Evolutionary conservation across 1,139 yeast species (phyloP), one percentile per base, ranked within the genome.

Genomic region (Blastobotrys buckinghamii): DNA sequence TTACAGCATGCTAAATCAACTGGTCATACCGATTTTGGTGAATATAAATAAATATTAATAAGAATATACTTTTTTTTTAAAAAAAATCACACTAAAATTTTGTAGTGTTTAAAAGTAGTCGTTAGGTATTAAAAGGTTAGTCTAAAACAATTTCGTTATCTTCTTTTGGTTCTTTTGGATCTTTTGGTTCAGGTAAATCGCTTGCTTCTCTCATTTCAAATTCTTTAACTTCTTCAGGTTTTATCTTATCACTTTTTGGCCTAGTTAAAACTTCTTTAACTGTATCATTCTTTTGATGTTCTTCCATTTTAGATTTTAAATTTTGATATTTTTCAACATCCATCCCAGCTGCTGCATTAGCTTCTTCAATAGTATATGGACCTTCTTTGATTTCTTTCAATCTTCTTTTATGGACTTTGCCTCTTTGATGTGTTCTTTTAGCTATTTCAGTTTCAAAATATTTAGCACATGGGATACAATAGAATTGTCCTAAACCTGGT

Each of bases 401-500:
- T 62, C 96, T 75, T 68, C 98, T 78, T 66, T 85, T 89, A 68
- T 92, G 97, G 9, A 82, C 76, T 64, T 89, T 89, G 9, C 84
- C 77, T 60, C 79, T 78, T 55, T 76, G 70, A 69, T 92, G 98
- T 24, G 82, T 76, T 55, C 79, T 80, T 53, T 86, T 73, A 13
- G 95, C 85, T 39, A 69, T 66, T 49, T 84, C 90, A 52, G 82
- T 82, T 63, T 90, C 97, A 62, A 81, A 88, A 67, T 92, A 88
- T 67, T 84, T 86, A 47, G 95, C 95, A 74, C 98, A 92, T 57
- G 89, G 95, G 50, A 92, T 77, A 68, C 97, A 92, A 67, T 88
- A 92, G 68, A 81, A 84, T 69, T 92, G 97, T 16, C 97, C 98
- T 58, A 92, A 71, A 3, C 98, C 98, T 0, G 97, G 92, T 64